Conservation (phyloP, 306 rosid genomes). For the Fragaria ananassa region DNA sequence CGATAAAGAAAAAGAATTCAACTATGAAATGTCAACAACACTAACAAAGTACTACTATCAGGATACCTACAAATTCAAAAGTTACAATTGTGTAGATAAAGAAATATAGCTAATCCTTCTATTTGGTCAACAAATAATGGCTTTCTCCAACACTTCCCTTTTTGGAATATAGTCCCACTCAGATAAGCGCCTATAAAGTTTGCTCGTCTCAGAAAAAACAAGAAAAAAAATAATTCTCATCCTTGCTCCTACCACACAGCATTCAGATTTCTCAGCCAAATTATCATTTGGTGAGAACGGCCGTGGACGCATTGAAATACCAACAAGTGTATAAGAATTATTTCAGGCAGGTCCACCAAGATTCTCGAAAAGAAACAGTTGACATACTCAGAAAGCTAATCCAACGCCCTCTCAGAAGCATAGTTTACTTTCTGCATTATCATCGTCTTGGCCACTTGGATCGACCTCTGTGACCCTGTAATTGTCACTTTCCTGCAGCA, state of each 20-base stretch:
- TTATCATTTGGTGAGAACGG: constrained; percentile 31
- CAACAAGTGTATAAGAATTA: constrained; percentile 40
- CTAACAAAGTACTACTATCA: constrained; percentile 30
- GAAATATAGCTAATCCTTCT: constrained; percentile 57
- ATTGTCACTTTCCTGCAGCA: constrained; percentile 91
- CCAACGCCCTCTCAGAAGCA: constrained; percentile 78
- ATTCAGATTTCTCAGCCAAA: constrained; percentile 29
- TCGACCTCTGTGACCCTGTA: constrained; percentile 93
- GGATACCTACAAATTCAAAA: constrained; percentile 38
- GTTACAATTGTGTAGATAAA: constrained; percentile 40
- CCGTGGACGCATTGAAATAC: constrained; percentile 42
- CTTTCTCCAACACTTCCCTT: constrained; percentile 38
- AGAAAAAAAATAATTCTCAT: constrained; percentile 19
- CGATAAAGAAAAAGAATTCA: background rate
- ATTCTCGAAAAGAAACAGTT: constrained; percentile 29
- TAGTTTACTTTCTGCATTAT: constrained; percentile 89
- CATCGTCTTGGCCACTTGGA: constrained; percentile 81
- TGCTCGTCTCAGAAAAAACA: constrained; percentile 31
- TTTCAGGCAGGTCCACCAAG: constrained; percentile 38
- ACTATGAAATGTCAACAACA: constrained; percentile 22
- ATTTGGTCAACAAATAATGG: constrained; percentile 44
- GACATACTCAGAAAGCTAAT: constrained; percentile 33
- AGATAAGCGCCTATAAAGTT: constrained; percentile 41
- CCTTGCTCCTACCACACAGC: constrained; percentile 40
- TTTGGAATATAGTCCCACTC: constrained; percentile 27